Conservation (phyloP, 805 yeast genomes). For the Candida broadrunensis region DNA sequence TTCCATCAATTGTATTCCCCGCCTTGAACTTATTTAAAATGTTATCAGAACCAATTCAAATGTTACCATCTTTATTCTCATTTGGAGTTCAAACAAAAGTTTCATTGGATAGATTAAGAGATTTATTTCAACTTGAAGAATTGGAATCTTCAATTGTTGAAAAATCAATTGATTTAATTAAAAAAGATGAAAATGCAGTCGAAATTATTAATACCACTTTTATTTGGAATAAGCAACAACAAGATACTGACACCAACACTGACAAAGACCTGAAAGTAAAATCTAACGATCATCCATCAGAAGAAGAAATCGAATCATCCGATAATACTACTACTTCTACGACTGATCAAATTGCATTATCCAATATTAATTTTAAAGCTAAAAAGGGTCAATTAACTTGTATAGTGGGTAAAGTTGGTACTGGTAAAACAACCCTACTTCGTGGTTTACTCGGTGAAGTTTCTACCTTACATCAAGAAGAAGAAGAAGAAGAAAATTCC, state of each 20-base stretch:
- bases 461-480: slow-evolving; percentile 22
- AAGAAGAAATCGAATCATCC: slow-evolving; percentile 11
- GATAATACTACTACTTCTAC: slow-evolving; percentile 6
- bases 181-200: slow-evolving; percentile 22
- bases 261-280: too few relatives aligned
- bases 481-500: slow-evolving; percentile 13
- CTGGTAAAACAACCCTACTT: slow-evolving; percentile 36
- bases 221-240: slow-evolving; percentile 35
- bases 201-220: slow-evolving; percentile 26
- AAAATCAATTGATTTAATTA: slow-evolving; percentile 11
- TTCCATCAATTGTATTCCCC: slow-evolving; percentile 36
- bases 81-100: slow-evolving; percentile 26
- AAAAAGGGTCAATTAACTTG: slow-evolving; percentile 33
- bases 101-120: slow-evolving; percentile 27
- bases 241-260: too few relatives aligned
- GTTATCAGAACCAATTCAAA: slow-evolving; percentile 28
- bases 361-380: slow-evolving; percentile 28
- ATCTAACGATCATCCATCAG: slow-evolving; percentile 8
- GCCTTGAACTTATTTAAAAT: slow-evolving; percentile 33
- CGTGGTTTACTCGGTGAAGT: slow-evolving; percentile 32
- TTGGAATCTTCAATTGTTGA: slow-evolving; percentile 16
- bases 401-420: slow-evolving; percentile 38
- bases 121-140: slow-evolving; percentile 29
- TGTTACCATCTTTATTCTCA: slow-evolving; percentile 26
- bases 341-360: slow-evolving; percentile 23